Percentiles rank a stretch among this genome's conserved stretches.
Evolutionary conservation across 2,329 filamentous ascomycete genomes (phyloP).

Genomic region (Fusarium sp.): DNA sequence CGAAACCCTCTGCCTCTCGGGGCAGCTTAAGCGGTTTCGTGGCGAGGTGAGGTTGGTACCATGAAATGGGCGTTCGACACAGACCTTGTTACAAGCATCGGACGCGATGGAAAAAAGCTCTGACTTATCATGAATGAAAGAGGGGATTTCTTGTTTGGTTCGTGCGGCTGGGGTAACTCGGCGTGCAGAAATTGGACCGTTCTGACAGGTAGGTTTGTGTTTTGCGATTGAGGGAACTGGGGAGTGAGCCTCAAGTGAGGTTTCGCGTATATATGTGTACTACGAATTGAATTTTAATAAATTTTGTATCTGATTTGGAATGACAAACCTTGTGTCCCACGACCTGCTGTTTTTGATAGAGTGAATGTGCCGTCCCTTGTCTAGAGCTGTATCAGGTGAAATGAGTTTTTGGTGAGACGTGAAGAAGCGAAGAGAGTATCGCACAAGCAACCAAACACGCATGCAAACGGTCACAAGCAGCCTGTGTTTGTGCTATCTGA

Average conservation of each 20-base stretch:
- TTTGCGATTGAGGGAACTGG: neutral
- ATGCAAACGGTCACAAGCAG: neutral
- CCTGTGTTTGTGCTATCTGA: neutral
- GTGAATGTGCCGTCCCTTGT: neutral
- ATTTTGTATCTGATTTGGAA: neutral
- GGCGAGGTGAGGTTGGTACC: slow-evolving; percentile 72
- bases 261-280: neutral
- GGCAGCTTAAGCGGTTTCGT: slow-evolving; percentile 83
- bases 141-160: slow-evolving; percentile 32
- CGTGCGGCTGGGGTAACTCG: slow-evolving; percentile 7
- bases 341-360: neutral
- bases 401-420: slow-evolving; percentile 28
- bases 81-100: slow-evolving; percentile 91
- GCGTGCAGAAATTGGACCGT: slow-evolving; percentile 10
- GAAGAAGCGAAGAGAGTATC: slow-evolving; percentile 9
- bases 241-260: slow-evolving; percentile 10
- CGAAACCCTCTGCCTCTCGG: slow-evolving; percentile 83
- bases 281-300: neutral
- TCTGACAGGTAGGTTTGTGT: slow-evolving; percentile 10
- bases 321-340: neutral
- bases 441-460: neutral
- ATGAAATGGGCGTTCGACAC: slow-evolving; percentile 99
- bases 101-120: slow-evolving; percentile 98
- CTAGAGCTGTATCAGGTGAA: slow-evolving; percentile 19
- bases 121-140: slow-evolving; percentile 70